Evolutionary conservation across 331 rosid genomes (phyloP).

Genomic region (Phaseolus coccineus): DNA sequence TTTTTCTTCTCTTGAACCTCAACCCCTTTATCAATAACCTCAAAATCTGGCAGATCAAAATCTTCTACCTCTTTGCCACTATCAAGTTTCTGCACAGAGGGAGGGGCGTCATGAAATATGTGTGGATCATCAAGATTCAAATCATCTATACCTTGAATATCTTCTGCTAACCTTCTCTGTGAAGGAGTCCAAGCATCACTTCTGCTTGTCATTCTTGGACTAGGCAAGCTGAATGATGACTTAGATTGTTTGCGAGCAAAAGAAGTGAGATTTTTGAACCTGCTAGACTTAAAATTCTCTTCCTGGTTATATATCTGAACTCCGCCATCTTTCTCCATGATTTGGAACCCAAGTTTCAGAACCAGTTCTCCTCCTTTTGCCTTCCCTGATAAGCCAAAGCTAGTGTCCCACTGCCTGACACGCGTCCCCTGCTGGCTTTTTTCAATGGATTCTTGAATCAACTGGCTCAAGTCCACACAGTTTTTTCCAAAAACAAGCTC

Average conservation of each 20-base stretch:
- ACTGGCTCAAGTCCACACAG: constrained; percentile 68
- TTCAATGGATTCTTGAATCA: constrained; percentile 82
- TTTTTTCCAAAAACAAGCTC: constrained; percentile 82
- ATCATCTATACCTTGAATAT: constrained; percentile 70
- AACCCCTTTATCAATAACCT: constrained; percentile 86
- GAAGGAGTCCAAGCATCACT: constrained; percentile 84
- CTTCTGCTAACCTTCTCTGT: constrained; percentile 45
- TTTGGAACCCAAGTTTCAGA: constrained; percentile 84
- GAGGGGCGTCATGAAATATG: constrained; percentile 49
- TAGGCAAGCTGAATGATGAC: constrained; percentile 82
- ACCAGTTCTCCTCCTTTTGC: constrained; percentile 84
- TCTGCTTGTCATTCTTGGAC: constrained; percentile 71
- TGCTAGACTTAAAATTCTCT: constrained; percentile 56
- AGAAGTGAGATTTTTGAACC: constrained; percentile 49
- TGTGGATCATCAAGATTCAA: constrained; percentile 78
- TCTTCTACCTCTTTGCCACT: constrained; percentile 64
- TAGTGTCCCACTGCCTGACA: constrained; percentile 82
- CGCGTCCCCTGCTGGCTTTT: constrained; percentile 64
- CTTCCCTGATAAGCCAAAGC: constrained; percentile 77
- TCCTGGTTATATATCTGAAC: constrained; percentile 67
- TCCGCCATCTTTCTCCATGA: constrained; percentile 93
- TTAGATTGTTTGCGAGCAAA: constrained; percentile 75
- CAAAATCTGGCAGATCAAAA: constrained; percentile 78
- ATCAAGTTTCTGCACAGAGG: constrained; percentile 48
- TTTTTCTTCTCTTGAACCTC: constrained; percentile 66